phyloP scores from a whole-genome alignment of 768 basidiomycete genomes.

The Leucocoprinus leucothites region DNA sequence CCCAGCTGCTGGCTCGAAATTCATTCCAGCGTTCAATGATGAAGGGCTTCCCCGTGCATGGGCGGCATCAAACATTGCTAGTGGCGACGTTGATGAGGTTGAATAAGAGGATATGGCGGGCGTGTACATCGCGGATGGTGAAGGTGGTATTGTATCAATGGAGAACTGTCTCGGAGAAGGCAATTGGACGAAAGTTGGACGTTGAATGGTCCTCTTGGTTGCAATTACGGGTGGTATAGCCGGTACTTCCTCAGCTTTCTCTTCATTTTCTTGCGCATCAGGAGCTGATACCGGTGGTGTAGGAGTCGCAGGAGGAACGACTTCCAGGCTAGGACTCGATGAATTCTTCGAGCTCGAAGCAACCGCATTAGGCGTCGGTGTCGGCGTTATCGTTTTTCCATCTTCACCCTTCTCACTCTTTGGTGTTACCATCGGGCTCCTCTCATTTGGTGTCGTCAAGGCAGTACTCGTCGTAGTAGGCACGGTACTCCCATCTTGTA shows the following conservation, averaged over 20 bases:
- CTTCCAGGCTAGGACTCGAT: neutral
- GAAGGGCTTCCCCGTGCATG: conserved; percentile 36
- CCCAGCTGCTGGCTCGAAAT: conserved; percentile 40
- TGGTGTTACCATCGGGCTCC: conserved; percentile 3
- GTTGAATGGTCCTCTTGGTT: conserved; percentile 13
- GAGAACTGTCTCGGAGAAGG: conserved; percentile 32
- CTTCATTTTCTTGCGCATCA: neutral
- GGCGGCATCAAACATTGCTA: conserved; percentile 36
- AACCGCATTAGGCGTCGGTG: neutral
- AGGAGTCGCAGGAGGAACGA: neutral
- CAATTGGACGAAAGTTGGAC: conserved; percentile 37
- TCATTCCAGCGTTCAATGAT: conserved; percentile 31
- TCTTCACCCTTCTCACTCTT: conserved; percentile 6
- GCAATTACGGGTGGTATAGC: neutral
- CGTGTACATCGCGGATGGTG: conserved; percentile 9
- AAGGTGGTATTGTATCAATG: conserved; percentile 24
- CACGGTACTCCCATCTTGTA: conserved; percentile 2
- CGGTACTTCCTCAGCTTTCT: neutral
- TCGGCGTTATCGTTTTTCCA: neutral
- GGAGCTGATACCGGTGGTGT: neutral
- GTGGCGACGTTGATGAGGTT: conserved; percentile 22
- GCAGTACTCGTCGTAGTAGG: neutral
- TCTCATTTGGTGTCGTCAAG: neutral
- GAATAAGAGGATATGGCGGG: conserved; percentile 23
- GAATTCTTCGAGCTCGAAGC: neutral